Base-by-base conservation (phyloP, 768 basidiomycete genomes). In the Phanerochaete sordida region DNA sequence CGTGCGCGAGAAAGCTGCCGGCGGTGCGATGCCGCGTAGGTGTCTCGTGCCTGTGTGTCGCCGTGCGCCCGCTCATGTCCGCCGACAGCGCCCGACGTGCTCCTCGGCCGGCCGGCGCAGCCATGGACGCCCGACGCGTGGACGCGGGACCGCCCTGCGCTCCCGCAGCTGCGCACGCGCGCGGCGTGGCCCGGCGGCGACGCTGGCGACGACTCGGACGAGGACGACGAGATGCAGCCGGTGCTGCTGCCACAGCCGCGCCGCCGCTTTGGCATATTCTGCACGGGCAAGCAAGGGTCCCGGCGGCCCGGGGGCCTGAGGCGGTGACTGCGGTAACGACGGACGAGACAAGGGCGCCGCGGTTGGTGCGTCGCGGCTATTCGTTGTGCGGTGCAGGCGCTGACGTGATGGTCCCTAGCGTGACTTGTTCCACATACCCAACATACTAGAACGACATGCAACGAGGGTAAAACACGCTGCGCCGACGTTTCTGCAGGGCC, bases 221-320 rank as follows among this genome's bases (percentile, higher is more conserved):
- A 66, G 39, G 3, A 66, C 59, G 35, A 50, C 55, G 26, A 56
- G 64, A 2, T 43, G n/a, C 39, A 49, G 23, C 66, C 67, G 27
- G 53, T 60, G 9, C 44, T 64, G 5, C 30, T 65, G 31, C 68
- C 62, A 45, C 12, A 51, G 27, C 43, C 61, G 8, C 50, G 67
- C 33, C 67, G 66, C 48, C 65, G 69, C 47, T 76, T 76, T 47
- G 75, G 75, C 49, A 76, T 76, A 57, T 75, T 77, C 56, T 76
- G 76, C 58, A 75, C 73, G 45, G 66, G 70, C 61, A 76, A 69
- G 47, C 63, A 48, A 48, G 35, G 46, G 27, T 27, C 26, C 30
- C 48, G 58, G 43, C 58, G 37, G 16, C 46, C 44, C 5, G 56
- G 56, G n/a, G 56, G 44, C 15, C 2, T 57, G 43, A 19, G 44